Evolutionary conservation across 805 yeast species (phyloP).

Genomic region (Citeromyces matritensis): DNA sequence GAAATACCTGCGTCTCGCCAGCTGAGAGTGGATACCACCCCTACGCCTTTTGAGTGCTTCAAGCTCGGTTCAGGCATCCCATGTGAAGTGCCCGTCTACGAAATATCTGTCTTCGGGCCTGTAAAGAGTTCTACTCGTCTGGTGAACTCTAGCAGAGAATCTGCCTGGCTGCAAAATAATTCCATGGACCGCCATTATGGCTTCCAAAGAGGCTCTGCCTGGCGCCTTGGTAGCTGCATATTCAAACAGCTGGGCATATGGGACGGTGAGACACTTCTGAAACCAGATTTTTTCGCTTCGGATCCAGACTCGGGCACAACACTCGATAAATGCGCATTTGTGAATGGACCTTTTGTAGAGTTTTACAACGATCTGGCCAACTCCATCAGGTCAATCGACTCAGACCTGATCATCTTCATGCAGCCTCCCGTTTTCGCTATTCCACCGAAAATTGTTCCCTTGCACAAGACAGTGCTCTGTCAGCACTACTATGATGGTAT

Average conservation of each 20-base stretch:
- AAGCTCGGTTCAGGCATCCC: constrained; percentile 68
- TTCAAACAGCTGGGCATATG: constrained; percentile 77
- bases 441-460: constrained; percentile 62
- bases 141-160: constrained; percentile 52
- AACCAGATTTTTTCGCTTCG: constrained; percentile 34
- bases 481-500: constrained; percentile 94
- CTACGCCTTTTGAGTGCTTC: constrained; percentile 65
- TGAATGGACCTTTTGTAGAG: constrained; percentile 49
- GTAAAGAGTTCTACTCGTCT: constrained; percentile 36
- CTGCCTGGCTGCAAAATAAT: constrained; percentile 51
- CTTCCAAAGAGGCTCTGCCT: constrained; percentile 45
- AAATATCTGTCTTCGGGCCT: constrained; percentile 66
- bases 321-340: constrained; percentile 39
- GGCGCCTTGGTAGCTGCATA: constrained; percentile 67
- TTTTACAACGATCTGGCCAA: constrained; percentile 37
- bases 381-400: constrained; percentile 28
- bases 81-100: constrained; percentile 52
- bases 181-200: constrained; percentile 52
- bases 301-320: constrained; percentile 20
- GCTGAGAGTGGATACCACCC: constrained; percentile 66
- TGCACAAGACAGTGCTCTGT: constrained; percentile 52
- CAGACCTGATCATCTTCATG: constrained; percentile 39
- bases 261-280: constrained; percentile 28
- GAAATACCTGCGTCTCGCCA: constrained; percentile 45
- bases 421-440: constrained; percentile 73